phyloP scores from a whole-genome alignment of 176 grass and related monocot species.

The Aegilops tauschii region DNA sequence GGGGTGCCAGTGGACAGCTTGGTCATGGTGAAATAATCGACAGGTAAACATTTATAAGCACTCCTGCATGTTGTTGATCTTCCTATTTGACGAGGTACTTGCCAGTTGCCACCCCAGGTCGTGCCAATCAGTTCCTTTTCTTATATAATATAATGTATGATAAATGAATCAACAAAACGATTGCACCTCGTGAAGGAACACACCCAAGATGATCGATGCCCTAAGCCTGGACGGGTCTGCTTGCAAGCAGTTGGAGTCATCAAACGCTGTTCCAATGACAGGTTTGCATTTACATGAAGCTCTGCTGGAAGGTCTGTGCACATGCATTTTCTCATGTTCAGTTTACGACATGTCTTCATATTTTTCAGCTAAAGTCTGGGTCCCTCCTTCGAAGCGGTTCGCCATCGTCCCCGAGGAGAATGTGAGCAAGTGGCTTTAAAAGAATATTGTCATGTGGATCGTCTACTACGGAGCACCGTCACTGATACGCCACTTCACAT shows the following conservation, averaged over 20 bases:
- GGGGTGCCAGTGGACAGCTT: slow-evolving; percentile 75
- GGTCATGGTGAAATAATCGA: slow-evolving; percentile 79
- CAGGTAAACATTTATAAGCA: slow-evolving; percentile 32
- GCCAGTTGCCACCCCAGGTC: no score
- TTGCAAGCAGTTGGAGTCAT: slow-evolving; percentile 67
- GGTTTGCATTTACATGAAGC: slow-evolving; percentile 31
- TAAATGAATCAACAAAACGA: neutral
- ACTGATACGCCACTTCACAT: slow-evolving; percentile 4
- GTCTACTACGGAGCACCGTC: neutral
- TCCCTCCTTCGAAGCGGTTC: slow-evolving; percentile 64
- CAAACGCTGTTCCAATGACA: slow-evolving; percentile 43
- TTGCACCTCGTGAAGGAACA: slow-evolving; percentile 32
- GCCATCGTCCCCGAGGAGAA: slow-evolving; percentile 76
- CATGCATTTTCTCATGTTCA: neutral
- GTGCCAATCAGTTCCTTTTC: neutral
- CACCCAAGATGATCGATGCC: slow-evolving; percentile 68
- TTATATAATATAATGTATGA: neutral
- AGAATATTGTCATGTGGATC: neutral
- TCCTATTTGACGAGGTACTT: no score
- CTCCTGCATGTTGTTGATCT: no score
- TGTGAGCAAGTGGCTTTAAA: slow-evolving; percentile 37
- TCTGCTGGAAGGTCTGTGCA: neutral
- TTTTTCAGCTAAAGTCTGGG: slow-evolving; percentile 68
- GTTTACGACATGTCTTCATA: neutral
- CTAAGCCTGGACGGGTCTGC: slow-evolving; percentile 60